A percentile compares a stretch with the other conserved stretches of the same genome.
Evolutionary conservation across 1,284 basidiomycete genomes (phyloP).

Genomic region (Boletus smithii): DNA sequence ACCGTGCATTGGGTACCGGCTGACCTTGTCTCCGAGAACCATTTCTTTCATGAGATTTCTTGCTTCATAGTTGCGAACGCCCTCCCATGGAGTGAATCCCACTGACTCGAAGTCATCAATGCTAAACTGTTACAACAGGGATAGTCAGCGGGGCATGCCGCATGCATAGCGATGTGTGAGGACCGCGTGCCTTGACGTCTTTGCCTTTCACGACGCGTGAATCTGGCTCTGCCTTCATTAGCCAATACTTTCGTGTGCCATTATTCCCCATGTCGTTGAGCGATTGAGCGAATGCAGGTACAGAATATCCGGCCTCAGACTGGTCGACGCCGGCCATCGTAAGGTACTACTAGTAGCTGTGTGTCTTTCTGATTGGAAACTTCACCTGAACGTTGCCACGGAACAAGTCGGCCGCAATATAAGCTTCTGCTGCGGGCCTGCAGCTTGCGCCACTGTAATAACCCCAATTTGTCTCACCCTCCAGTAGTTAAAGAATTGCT

Average conservation of each 20-base stretch:
- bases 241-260: conserved; percentile 53
- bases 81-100: conserved; percentile 84
- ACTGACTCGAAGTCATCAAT: conserved; percentile 84
- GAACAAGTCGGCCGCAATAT: conserved; percentile 7
- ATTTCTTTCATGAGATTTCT: conserved; percentile 92
- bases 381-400: not conserved
- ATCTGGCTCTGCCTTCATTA: conserved; percentile 91
- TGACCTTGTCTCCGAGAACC: conserved; percentile 78
- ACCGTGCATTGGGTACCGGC: conserved; percentile 18
- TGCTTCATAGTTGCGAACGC: conserved; percentile 89
- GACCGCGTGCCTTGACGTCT: conserved; percentile 72
- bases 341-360: not conserved
- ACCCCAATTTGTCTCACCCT: conserved; percentile 8
- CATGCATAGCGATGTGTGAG: conserved; percentile 4
- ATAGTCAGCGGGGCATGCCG: not conserved
- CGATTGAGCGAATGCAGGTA: no score
- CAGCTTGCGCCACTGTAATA: conserved; percentile 4
- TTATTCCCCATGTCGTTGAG: conserved; percentile 7
- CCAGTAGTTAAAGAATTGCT: not conserved
- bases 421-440: conserved; percentile 11
- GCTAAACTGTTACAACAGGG: conserved; percentile 61
- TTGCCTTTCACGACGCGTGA: conserved; percentile 85
- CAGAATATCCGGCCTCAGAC: conserved; percentile 10
- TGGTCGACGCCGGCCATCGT: not conserved
- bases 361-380: conserved; percentile 10